Evolutionary conservation across 768 basidiomycete genomes (phyloP).

Genomic region (Mrakia gelida): DNA sequence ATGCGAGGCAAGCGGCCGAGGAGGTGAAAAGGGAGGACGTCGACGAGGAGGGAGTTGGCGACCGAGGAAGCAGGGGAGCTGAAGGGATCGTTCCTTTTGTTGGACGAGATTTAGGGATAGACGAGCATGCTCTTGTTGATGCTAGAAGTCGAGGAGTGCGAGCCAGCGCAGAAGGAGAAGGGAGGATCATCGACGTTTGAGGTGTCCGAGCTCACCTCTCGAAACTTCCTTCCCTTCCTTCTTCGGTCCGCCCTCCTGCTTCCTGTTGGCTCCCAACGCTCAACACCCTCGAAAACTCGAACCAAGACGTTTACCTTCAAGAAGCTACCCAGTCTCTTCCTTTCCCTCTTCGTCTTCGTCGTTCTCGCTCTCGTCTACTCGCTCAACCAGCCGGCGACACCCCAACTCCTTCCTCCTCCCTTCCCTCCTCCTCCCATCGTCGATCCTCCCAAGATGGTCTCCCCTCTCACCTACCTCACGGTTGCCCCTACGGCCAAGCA

Average conservation of each 20-base stretch:
- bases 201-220: neutral
- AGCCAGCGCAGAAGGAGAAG: neutral
- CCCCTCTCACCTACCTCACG: constrained; percentile 23
- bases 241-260: no score
- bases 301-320: neutral
- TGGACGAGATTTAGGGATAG: neutral
- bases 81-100: neutral
- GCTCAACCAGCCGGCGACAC: neutral
- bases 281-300: neutral
- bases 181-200: neutral
- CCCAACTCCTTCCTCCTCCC: neutral
- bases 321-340: neutral
- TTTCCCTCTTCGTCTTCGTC: neutral
- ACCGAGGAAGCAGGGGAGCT: neutral
- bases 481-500: constrained; percentile 51
- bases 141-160: neutral
- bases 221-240: neutral
- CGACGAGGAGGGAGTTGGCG: neutral
- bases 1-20: neutral
- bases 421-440: neutral
- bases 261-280: constrained; percentile 1
- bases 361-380: neutral
- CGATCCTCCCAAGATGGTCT: neutral
- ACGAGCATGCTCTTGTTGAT: neutral
- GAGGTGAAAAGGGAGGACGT: neutral